A percentile compares a stretch with the other conserved stretches of the same genome.
Conservation (phyloP, 169 alveolate species). For the Eimeria falciformis region DNA sequence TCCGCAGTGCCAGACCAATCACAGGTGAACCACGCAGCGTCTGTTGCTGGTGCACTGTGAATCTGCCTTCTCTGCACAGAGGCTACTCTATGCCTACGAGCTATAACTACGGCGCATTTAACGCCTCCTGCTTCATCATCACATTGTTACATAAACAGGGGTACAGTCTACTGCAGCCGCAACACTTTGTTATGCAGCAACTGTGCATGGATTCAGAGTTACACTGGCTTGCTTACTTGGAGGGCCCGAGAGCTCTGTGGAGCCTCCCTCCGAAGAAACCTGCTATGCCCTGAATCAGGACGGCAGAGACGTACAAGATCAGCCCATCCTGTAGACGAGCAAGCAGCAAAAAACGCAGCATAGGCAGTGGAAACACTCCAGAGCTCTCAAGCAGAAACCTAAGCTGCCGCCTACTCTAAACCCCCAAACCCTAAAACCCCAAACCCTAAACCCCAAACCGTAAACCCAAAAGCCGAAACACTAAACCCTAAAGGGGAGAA, state of each 20-base stretch:
- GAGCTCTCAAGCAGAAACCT: not conserved
- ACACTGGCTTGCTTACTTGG: slow-evolving; percentile 11
- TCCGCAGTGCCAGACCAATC: no score
- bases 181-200: no score
- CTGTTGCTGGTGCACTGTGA: no score
- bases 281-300: slow-evolving; percentile 55
- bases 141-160: no score
- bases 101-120: no score
- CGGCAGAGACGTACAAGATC: slow-evolving; percentile 40
- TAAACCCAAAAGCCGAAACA: not conserved
- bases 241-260: slow-evolving; percentile 47
- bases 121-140: no score
- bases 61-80: no score
- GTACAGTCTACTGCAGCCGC: no score
- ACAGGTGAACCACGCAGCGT: no score
- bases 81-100: no score
- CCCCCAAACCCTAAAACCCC: not conserved
- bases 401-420: not conserved
- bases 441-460: not conserved
- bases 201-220: no score
- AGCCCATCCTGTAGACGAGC: slow-evolving; percentile 40
- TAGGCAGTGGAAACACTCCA: not conserved
- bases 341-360: not conserved
- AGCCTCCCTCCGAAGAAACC: slow-evolving; percentile 70
- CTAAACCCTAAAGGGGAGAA: not conserved